Conservation (phyloP, 345 rosid genomes). For the Gossypium mustelinum region DNA sequence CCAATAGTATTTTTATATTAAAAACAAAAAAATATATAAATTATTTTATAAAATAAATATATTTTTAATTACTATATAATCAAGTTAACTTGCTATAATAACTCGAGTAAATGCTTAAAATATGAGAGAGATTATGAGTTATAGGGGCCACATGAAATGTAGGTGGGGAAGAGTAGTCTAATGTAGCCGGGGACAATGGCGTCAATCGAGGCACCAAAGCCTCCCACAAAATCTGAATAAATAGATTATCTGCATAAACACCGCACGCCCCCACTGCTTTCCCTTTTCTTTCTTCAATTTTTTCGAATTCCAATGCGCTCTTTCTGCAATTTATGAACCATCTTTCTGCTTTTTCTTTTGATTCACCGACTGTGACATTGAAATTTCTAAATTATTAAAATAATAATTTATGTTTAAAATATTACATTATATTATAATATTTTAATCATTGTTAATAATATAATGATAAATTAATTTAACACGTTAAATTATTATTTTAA, state of each 20-base stretch:
- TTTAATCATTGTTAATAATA: rapidly evolving
- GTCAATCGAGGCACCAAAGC: conserved; percentile 20
- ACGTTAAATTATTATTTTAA: too few species aligned
- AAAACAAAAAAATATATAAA: too few species aligned
- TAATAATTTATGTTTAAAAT: too few species aligned
- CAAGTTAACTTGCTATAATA: too few species aligned
- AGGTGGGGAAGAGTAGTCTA: background rate
- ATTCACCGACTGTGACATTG: too few species aligned
- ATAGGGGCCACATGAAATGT: background rate
- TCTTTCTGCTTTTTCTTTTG: background rate
- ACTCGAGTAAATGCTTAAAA: too few species aligned
- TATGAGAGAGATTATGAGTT: too few species aligned
- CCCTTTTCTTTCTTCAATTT: background rate
- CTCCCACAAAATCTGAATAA: background rate
- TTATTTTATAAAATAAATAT: too few species aligned
- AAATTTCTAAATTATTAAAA: too few species aligned
- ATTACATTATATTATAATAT: too few species aligned
- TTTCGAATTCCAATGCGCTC: conserved; percentile 1
- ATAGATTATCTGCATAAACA: background rate
- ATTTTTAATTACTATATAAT: too few species aligned
- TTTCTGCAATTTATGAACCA: background rate
- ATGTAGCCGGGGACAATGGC: conserved; percentile 19
- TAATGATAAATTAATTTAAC: rapidly evolving
- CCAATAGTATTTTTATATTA: too few species aligned
- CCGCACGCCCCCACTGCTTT: conserved; percentile 20